Conservation (phyloP, 1,284 basidiomycete genomes). For the Ceratobasidium sp. region DNA sequence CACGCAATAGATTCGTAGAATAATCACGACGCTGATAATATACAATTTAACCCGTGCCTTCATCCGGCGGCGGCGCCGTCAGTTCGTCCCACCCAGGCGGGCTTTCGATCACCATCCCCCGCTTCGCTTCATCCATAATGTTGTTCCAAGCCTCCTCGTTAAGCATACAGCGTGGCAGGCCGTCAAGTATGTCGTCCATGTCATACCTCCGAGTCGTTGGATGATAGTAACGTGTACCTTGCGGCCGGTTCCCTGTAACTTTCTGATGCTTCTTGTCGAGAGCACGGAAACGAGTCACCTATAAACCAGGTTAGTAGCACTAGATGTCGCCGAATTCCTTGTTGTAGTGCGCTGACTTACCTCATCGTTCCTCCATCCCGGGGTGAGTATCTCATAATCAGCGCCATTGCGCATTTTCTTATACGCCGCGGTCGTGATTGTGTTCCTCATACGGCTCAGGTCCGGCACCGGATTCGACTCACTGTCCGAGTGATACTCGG, state of each 20-base stretch:
- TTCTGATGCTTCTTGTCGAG: background rate
- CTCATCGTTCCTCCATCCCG: slow-evolving; percentile 12
- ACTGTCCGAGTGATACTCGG: slow-evolving; percentile 15
- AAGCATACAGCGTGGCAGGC: background rate
- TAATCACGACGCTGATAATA: background rate
- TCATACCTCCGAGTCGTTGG: background rate
- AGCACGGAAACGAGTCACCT: background rate
- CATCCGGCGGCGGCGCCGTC: background rate
- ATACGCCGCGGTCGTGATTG: background rate
- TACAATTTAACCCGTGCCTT: too few relatives aligned
- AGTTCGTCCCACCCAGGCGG: background rate
- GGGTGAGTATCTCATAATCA: slow-evolving; percentile 12
- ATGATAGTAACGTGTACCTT: slow-evolving; percentile 10
- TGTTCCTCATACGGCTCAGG: background rate
- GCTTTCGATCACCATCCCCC: background rate
- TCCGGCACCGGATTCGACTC: background rate
- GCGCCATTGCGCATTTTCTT: background rate
- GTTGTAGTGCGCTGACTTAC: background rate
- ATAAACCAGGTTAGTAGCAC: background rate
- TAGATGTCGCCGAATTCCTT: background rate
- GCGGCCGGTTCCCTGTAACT: background rate
- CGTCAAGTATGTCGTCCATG: slow-evolving; percentile 7
- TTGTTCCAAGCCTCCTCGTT: background rate
- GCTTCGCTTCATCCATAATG: background rate
- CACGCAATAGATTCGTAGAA: background rate